Percentiles rank a stretch among this genome's conserved stretches.
phyloP scores from a whole-genome alignment of 345 rosid species.

The Populus euphratica region DNA sequence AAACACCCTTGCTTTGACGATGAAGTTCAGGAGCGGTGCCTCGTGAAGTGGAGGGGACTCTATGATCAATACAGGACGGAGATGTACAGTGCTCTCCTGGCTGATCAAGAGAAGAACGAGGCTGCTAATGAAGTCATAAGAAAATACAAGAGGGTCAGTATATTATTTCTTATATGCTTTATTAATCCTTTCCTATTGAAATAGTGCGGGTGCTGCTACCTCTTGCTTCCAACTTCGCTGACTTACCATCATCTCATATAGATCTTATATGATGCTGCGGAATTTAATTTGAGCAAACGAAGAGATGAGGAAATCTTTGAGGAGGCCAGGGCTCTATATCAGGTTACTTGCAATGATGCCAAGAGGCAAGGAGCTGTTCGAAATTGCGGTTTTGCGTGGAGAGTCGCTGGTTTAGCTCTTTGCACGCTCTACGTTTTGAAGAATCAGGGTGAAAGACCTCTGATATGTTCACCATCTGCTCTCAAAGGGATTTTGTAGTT shows the following conservation, averaged over 20 bases:
- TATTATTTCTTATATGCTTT: too few relatives aligned
- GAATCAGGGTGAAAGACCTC: slow-evolving; percentile 14
- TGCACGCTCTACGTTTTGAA: slow-evolving; percentile 31
- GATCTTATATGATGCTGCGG: slow-evolving; percentile 50
- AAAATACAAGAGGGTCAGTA: slow-evolving; percentile 52
- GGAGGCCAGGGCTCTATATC: slow-evolving; percentile 56
- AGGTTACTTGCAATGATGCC: slow-evolving; percentile 45
- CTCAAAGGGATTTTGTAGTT: slow-evolving; percentile 41
- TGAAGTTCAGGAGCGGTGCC: slow-evolving; percentile 14
- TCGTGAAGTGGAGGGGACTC: slow-evolving; percentile 31
- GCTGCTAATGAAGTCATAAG: slow-evolving; percentile 24
- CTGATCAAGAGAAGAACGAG: neutral
- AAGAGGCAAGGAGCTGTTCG: neutral
- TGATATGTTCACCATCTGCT: slow-evolving; percentile 32
- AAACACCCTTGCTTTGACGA: slow-evolving; percentile 48
- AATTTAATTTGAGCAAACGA: slow-evolving; percentile 44
- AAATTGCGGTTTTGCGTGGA: slow-evolving; percentile 66
- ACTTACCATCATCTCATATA: slow-evolving; percentile 4
- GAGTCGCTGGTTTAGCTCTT: slow-evolving; percentile 59
- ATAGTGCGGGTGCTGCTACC: too few relatives aligned
- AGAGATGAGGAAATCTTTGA: slow-evolving; percentile 35
- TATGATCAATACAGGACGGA: slow-evolving; percentile 45
- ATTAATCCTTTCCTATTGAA: too few relatives aligned
- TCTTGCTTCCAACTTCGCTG: neutral
- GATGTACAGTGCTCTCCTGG: slow-evolving; percentile 33